A percentile compares a stretch with the other conserved stretches of the same genome.
phyloP scores from a whole-genome alignment of 1,284 basidiomycete genomes.

The Rhizoctonia solani region DNA sequence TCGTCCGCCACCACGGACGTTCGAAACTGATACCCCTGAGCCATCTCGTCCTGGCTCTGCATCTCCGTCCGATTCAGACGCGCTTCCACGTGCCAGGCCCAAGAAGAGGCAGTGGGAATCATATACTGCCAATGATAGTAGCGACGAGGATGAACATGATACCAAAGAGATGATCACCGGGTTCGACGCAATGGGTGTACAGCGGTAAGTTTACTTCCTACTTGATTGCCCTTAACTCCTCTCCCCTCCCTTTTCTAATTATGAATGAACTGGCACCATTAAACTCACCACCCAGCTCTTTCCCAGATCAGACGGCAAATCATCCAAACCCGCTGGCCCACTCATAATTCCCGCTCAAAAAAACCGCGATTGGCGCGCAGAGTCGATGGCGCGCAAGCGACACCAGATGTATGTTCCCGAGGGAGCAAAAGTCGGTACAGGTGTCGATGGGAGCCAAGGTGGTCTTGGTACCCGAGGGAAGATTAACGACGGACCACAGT shows the following conservation, averaged over 20 bases:
- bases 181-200: constrained; percentile 68
- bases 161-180: constrained; percentile 73
- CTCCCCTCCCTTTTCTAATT: no score
- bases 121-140: constrained; percentile 53
- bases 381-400: constrained; percentile 59
- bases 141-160: constrained; percentile 57
- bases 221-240: no score
- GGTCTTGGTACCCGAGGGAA: constrained; percentile 72
- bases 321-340: constrained; percentile 54
- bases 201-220: constrained; percentile 77
- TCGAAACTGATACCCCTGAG: constrained; percentile 63
- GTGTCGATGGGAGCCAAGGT: constrained; percentile 75
- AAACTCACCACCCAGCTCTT: constrained; percentile 29
- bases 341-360: constrained; percentile 82
- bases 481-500: constrained; percentile 70
- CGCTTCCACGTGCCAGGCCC: constrained; percentile 45
- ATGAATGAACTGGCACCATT: constrained; percentile 43
- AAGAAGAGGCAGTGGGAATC: constrained; percentile 37
- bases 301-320: constrained; percentile 32
- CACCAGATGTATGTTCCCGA: constrained; percentile 65
- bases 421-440: constrained; percentile 56
- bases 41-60: constrained; percentile 62
- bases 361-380: constrained; percentile 85
- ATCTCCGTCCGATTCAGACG: constrained; percentile 47
- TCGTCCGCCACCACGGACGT: constrained; percentile 59